Evolutionary conservation across 2,329 filamentous ascomycete species (phyloP).

Genomic region (Rhexocercosporidium sp.): DNA sequence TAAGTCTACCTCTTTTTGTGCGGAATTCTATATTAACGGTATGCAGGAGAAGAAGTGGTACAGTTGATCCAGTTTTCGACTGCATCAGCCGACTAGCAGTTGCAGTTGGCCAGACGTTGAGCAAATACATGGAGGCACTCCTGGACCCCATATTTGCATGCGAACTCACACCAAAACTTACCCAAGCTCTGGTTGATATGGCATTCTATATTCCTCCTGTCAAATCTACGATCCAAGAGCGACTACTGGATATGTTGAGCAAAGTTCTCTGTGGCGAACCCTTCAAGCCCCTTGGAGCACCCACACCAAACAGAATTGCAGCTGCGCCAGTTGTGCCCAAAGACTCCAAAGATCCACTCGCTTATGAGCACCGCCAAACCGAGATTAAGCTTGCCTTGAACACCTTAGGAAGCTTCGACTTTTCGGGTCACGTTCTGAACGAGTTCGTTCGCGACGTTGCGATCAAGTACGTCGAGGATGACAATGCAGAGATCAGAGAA

Average conservation of each 20-base stretch:
- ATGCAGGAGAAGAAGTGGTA: constrained; percentile 46
- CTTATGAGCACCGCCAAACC: constrained; percentile 79
- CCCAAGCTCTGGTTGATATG: constrained; percentile 96
- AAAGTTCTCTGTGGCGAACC: constrained; percentile 90
- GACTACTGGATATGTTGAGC: constrained; percentile 92
- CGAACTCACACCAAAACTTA: constrained; percentile 90
- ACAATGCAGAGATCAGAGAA: constrained; percentile 90
- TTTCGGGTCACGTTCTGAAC: constrained; percentile 89
- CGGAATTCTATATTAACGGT: constrained; percentile 37
- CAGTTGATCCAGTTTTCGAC: constrained; percentile 84
- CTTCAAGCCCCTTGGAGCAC: constrained; percentile 90
- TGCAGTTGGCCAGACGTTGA: constrained; percentile 93
- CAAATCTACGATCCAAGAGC: constrained; percentile 90
- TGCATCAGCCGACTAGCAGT: constrained; percentile 97
- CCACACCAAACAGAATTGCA: constrained; percentile 78
- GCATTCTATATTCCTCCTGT: constrained; percentile 98
- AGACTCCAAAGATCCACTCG: constrained; percentile 82
- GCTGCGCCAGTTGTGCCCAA: constrained; percentile 84
- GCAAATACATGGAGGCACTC: constrained; percentile 97
- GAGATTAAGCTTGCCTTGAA: constrained; percentile 94
- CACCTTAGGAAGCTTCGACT: constrained; percentile 97
- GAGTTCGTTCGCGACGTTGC: constrained; percentile 98
- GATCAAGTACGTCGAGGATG: constrained; percentile 96
- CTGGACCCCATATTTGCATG: constrained; percentile 97
- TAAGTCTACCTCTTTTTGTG: constrained; percentile 41